Evolutionary conservation across 495 filamentous ascomycete species (phyloP), one percentile per base, ranked within the genome.

Genomic region (Penicillium soppii): DNA sequence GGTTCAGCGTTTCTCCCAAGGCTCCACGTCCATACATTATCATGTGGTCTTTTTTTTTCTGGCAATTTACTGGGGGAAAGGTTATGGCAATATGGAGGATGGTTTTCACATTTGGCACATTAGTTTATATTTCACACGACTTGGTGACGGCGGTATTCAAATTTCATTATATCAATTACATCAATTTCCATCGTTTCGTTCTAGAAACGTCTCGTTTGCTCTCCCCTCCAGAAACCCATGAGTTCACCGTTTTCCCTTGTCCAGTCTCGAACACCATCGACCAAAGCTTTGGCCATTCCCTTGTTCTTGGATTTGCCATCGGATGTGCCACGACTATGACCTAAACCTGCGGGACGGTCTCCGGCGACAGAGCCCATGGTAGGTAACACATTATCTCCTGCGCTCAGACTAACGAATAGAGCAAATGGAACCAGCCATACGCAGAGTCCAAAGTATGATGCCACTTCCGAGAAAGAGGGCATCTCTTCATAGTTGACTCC

Each of bases 351-450:
- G 62, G 78, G 30, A 71, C 75, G 69, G 3, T 78, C 78, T 12
- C 83, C 82, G 8, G 82, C 86, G 6, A 77, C 82, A 5, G 75
- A 79, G 16, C 84, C 83, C 77, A 95, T 97, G 39, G 84, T 92
- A 2, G 94, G 94, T 51, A 98, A 73, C 9, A 97, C 88, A 66
- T 97, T 97, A 57, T 98, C 94, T 37, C 90, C 87, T 2, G 94
- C 95, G 15, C 88, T 92, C 15, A 98, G 72, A 46, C 86, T 91
- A 23, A 98, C 92, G 61, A 98, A 98, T 29, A 98, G 79, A 21
- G 92, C 85, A 68, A 98, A 98, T 0, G 94, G 94, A 2, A 97
- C 88, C 10, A 98, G 79, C 94, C 94, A 98, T 12, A 98, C 90
- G 65, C 90, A 96, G 7, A 98, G 76, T 4, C 94, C 94, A 61